Evolutionary conservation across 257 asterid species (phyloP), one percentile per base, ranked within the genome.

Genomic region (Coffea canephora): DNA sequence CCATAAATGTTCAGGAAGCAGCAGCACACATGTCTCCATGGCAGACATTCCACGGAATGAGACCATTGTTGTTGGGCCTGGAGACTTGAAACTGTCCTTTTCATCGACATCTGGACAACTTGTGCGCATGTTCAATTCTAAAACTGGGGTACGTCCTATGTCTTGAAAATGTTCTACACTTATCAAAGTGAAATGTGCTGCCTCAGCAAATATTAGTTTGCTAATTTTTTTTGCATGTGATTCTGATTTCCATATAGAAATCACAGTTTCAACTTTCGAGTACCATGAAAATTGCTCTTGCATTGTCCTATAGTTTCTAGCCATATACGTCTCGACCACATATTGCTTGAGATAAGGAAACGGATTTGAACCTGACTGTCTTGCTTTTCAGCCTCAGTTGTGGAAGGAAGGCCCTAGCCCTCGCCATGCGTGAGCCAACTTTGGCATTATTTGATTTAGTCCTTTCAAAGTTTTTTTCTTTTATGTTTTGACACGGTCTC

Each of bases 21-120:
- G 84, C 31, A 76, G 71, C 4, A 67, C 77, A 59, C 62, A 79
- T 78, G 64, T 69, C 79, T 80, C 91, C 1, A 72, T 3, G 77
- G 55, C 72, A 81, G 79, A 75, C 50, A 55, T 73, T 85, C 85
- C 87, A 73, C 76, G 50, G 73, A 85, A 85, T 8, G 92, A 87
- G 74, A 87, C 90, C 57, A 66, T 89, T 43, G 89, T 88, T 77
- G 82, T 94, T 82, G 98, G 98, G 72, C 95, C 86, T 1, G 98
- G 97, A 82, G 86, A 90, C 83, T 82, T 92, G 85, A 94, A 90
- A 77, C 81, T 89, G 81, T 85, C 93, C 25, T 92, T 94, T 87
- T 94, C 97, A 68, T 85, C 89, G 61, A 74, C 83, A 79, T 84
- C 98, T 43, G 97, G 98, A 80, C 97, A 91, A 84, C 97, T 94